These are phyloP conservation scores for Kodamaea hsintzibuensis DNA, from an alignment of 805 yeast species.

Conservation along the genomic window DNA sequence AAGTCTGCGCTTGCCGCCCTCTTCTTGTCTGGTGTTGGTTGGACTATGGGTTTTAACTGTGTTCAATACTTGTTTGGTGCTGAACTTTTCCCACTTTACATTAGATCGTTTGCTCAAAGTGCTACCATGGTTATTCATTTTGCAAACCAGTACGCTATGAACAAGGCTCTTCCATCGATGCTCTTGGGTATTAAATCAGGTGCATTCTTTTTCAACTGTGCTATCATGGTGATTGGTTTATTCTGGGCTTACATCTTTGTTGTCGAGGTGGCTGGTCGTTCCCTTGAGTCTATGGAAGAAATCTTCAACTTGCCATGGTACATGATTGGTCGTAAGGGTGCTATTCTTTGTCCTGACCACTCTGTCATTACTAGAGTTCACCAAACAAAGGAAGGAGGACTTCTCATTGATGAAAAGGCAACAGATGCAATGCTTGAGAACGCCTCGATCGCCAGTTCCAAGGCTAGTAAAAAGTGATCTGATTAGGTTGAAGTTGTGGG, in stretches of 20 bases:
- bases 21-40: conserved; percentile 24
- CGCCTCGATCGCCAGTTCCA: background rate
- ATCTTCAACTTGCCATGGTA: conserved; percentile 29
- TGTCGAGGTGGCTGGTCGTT: conserved; percentile 25
- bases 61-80: conserved; percentile 27
- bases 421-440: background rate
- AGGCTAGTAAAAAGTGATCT: background rate
- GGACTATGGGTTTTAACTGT: conserved; percentile 27
- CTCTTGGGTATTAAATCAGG: conserved; percentile 22
- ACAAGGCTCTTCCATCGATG: conserved; percentile 27
- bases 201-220: conserved; percentile 25
- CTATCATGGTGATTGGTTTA: conserved; percentile 18
- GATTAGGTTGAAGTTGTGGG: no score
- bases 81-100: conserved; percentile 25
- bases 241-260: conserved; percentile 27
- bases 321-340: conserved; percentile 24
- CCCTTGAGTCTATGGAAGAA: conserved; percentile 28
- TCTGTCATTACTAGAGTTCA: conserved; percentile 23
- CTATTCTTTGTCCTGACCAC: conserved; percentile 26
- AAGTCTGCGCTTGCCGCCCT: conserved; percentile 24
- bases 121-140: conserved; percentile 26
- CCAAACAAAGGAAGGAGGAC: background rate
- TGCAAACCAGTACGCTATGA: conserved; percentile 28
- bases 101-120: conserved; percentile 26
- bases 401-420: background rate